These are phyloP conservation scores for Globisporangium abappressorium DNA, from an alignment of 352 stramenopile genomes.

Conservation along the genomic window DNA sequence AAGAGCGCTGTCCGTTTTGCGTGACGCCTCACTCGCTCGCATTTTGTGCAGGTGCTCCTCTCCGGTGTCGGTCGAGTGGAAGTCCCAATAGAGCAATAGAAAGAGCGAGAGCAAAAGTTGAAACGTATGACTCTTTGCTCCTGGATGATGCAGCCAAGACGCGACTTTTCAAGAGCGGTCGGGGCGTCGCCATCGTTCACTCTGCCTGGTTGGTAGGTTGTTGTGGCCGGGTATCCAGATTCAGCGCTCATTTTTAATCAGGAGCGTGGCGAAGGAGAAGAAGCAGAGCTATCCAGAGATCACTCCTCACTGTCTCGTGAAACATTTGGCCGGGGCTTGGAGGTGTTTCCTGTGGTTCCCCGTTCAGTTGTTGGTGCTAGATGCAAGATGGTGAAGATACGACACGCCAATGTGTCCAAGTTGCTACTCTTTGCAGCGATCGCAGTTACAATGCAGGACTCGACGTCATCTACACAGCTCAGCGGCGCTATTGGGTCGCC, in stretches of 20 bases:
- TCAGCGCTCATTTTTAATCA: not conserved
- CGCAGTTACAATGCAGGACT: not conserved
- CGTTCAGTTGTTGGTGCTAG: not conserved
- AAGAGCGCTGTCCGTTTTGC: conserved; percentile 7
- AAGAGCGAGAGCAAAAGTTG: not conserved
- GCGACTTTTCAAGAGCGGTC: conserved; percentile 5
- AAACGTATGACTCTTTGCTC: conserved; percentile 7
- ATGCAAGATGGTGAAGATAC: conserved; percentile 5
- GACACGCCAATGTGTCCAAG: not conserved
- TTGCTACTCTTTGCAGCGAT: not conserved
- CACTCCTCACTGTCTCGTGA: not conserved
- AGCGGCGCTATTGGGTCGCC: not conserved
- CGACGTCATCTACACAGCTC: not conserved
- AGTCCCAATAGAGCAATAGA: not conserved
- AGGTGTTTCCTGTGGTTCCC: not conserved
- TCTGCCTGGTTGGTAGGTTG: too few species aligned
- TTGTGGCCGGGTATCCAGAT: not conserved
- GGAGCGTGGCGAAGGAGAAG: not conserved
- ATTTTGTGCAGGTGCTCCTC: not conserved
- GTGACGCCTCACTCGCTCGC: not conserved
- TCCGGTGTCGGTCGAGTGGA: not conserved
- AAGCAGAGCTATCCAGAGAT: not conserved
- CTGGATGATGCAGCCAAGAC: not conserved
- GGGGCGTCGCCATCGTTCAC: not conserved
- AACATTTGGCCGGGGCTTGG: not conserved